A percentile compares a stretch with the other conserved stretches of the same genome.
Conservation (phyloP, 106 monocot species). For the Dendrobium chrysotoxum region DNA sequence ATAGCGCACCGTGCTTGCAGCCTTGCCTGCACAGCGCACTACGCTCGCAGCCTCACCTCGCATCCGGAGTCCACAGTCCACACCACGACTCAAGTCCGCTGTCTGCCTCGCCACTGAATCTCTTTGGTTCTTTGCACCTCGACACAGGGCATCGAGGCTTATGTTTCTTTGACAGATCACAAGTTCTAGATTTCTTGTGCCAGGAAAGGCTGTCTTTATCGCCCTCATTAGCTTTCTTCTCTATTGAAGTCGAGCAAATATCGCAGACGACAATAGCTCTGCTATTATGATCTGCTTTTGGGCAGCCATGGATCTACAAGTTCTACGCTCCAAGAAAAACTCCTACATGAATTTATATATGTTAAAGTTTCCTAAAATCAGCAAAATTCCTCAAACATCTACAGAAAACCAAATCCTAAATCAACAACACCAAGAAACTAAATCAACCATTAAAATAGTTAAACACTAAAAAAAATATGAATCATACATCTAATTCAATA, state of each 20-base stretch:
- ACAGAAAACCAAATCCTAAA: no score
- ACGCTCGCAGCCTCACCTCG: no score
- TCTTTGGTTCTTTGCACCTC: slow-evolving; percentile 48
- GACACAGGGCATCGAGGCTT: slow-evolving; percentile 66
- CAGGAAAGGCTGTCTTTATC: slow-evolving; percentile 19
- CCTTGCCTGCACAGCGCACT: no score
- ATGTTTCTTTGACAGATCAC: slow-evolving; percentile 55
- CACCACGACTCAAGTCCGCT: no score
- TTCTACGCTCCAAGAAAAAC: slow-evolving; percentile 75
- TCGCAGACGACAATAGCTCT: slow-evolving; percentile 63
- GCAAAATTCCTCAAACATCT: no score
- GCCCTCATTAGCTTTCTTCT: slow-evolving; percentile 40
- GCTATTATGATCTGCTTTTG: slow-evolving; percentile 49
- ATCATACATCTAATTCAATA: not conserved
- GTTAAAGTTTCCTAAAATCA: not conserved
- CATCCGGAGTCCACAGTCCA: no score
- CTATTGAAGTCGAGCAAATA: slow-evolving; percentile 44
- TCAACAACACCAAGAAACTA: no score
- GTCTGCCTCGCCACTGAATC: no score
- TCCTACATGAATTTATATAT: slow-evolving; percentile 21
- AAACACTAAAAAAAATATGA: not conserved
- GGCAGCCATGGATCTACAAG: slow-evolving; percentile 61
- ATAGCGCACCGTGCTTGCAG: no score
- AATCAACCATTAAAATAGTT: no score
- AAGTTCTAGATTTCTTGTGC: slow-evolving; percentile 48